Conservation (phyloP, 1,284 basidiomycete species). For the Ustilago crameri region DNA sequence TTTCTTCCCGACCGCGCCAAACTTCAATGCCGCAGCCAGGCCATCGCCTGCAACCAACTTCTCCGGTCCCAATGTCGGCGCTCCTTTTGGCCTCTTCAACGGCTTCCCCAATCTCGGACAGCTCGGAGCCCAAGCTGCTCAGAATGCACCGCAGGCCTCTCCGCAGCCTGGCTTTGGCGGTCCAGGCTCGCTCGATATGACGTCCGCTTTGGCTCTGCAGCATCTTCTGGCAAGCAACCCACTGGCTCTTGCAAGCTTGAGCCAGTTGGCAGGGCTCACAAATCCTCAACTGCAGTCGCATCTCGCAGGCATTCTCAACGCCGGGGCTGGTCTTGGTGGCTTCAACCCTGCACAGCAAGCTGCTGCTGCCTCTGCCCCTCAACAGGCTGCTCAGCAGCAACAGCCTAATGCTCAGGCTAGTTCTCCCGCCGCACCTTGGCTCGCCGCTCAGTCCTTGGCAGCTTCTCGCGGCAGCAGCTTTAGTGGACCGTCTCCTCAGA, state of each 20-base stretch:
- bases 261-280: slow-evolving; percentile 46
- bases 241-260: slow-evolving; percentile 50
- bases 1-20: slow-evolving; percentile 37
- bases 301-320: slow-evolving; percentile 42
- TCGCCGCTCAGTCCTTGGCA: slow-evolving; percentile 26
- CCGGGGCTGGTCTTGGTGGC: slow-evolving; percentile 17
- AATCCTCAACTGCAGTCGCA: slow-evolving; percentile 53
- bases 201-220: slow-evolving; percentile 65
- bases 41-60: slow-evolving; percentile 32
- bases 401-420: slow-evolving; percentile 15
- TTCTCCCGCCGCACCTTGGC: slow-evolving; percentile 20
- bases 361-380: slow-evolving; percentile 6
- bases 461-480: slow-evolving; percentile 27
- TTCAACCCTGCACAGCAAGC: slow-evolving; percentile 22
- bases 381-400: slow-evolving; percentile 33
- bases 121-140: slow-evolving; percentile 8
- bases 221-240: slow-evolving; percentile 63
- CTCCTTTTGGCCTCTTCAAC: slow-evolving; percentile 33
- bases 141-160: slow-evolving; percentile 19
- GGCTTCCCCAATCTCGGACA: slow-evolving; percentile 30
- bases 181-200: slow-evolving; percentile 55
- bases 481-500: slow-evolving; percentile 31
- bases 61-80: slow-evolving; percentile 23
- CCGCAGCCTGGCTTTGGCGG: slow-evolving; percentile 24
- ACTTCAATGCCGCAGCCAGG: slow-evolving; percentile 24